Base-by-base conservation (phyloP, 495 filamentous ascomycete genomes). In the Melanomma pulvis-pyrius region DNA sequence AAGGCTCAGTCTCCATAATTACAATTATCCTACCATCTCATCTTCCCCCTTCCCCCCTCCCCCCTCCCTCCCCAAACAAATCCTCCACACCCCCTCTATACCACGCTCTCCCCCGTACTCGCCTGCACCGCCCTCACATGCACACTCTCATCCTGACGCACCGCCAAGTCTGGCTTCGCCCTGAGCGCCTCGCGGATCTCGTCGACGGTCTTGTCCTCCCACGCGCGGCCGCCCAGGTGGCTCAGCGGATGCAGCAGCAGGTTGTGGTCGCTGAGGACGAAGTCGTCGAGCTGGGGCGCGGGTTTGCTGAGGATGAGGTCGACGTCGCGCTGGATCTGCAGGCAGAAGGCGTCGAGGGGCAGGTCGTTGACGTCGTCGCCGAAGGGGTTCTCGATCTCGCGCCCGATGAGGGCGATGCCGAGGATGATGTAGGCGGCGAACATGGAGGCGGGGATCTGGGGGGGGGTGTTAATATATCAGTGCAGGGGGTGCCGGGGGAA, bases 331-430 rank as follows among this genome's bases (percentile, higher is more conserved):
- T 84, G 82, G 49, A 96, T 79, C 69, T 89, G 85, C 9, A 85
- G 81, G 74, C 91, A 93, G 80, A 88, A 96, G 0, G 79, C 78
- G 74, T 92, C 90, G 0, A 96, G 82, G 9, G 90, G 89, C 15
- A 96, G 80, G 74, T 96, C 92, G 72, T 96, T 96, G 65, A 92
- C 90, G 74, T 96, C 92, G 55, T 86, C 79, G 26, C 92, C 91
- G 76, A 96, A 96, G 8, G 91, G 92, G 74, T 96, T 92, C 74
- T 96, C 92, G 68, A 96, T 89, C 77, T 96, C 90, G 64, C 86
- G 85, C 25, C 72, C 90, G 86, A 72, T 72, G n/a, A 67, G 48
- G 44, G 90, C 87, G 61, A 96, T 86, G n/a, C 90, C 92, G 63
- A 96, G 83, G 73, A 96, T 93, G 65, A 96, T 94, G 74, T 96